phyloP scores from a whole-genome alignment of 257 asterid genomes.

The Solanum ossicruentum region DNA sequence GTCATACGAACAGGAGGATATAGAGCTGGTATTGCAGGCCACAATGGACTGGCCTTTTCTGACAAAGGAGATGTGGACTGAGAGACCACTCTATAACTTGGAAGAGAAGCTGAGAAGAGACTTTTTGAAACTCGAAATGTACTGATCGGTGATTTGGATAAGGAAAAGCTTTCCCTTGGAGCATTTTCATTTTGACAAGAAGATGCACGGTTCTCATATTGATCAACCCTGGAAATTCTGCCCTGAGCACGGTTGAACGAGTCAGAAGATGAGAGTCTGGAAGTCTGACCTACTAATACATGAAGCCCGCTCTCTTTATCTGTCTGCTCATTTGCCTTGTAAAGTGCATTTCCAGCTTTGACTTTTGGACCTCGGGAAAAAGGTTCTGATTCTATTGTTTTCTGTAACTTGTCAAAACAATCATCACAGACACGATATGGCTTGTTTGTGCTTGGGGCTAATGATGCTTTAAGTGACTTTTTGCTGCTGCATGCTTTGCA shows the following conservation, averaged over 20 bases:
- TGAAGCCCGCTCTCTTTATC: slow-evolving; percentile 30
- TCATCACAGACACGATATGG: slow-evolving; percentile 95
- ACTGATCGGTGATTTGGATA: slow-evolving; percentile 38
- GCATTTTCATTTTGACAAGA: slow-evolving; percentile 27
- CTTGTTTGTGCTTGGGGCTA: slow-evolving; percentile 66
- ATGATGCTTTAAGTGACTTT: slow-evolving; percentile 62
- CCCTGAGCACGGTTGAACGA: slow-evolving; percentile 42
- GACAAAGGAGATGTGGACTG: slow-evolving; percentile 49
- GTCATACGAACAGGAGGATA: slow-evolving; percentile 15
- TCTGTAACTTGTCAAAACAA: slow-evolving; percentile 60
- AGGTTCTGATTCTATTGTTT: slow-evolving; percentile 21
- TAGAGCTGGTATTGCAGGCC: slow-evolving; percentile 18
- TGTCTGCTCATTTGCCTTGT: slow-evolving; percentile 20
- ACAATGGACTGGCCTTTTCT: slow-evolving; percentile 29
- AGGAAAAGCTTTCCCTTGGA: slow-evolving; percentile 38
- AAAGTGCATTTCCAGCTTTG: slow-evolving; percentile 18
- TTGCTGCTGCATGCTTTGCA: slow-evolving; percentile 63
- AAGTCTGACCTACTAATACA: slow-evolving; percentile 16
- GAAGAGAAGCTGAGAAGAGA: slow-evolving; percentile 27
- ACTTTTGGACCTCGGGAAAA: slow-evolving; percentile 20
- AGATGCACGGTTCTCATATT: slow-evolving; percentile 23
- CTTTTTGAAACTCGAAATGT: slow-evolving; percentile 20
- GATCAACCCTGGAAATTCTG: slow-evolving; percentile 20
- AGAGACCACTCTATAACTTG: slow-evolving; percentile 35
- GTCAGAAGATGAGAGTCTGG: slow-evolving; percentile 49